phyloP scores from a whole-genome alignment of 2,329 filamentous ascomycete genomes.

The Fragosphaeria purpurea region DNA sequence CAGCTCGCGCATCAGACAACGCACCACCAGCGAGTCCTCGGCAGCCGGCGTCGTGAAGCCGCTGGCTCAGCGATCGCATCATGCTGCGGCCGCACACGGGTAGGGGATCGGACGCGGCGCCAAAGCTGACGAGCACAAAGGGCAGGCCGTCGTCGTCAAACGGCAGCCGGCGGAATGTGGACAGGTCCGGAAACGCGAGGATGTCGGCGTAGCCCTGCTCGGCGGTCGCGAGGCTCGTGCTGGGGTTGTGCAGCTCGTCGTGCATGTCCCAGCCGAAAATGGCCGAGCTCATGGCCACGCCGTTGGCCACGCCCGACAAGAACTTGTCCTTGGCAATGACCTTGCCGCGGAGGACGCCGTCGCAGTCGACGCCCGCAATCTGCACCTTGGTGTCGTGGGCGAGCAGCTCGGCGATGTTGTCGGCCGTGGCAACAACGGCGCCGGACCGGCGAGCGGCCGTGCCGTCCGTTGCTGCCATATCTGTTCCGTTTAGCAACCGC shows the following conservation, averaged over 20 bases:
- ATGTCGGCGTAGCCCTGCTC: conserved; percentile 83
- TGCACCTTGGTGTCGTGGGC: conserved; percentile 69
- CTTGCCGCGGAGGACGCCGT: conserved; percentile 79
- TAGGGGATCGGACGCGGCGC: conserved; percentile 65
- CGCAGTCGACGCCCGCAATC: conserved; percentile 75
- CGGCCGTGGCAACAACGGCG: no score
- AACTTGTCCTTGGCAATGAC: conserved; percentile 90
- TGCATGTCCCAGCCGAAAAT: conserved; percentile 97
- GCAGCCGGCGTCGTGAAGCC: conserved; percentile 56
- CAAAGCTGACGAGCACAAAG: conserved; percentile 75
- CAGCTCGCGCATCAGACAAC: background rate
- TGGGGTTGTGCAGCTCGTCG: conserved; percentile 77
- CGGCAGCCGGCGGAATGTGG: conserved; percentile 70
- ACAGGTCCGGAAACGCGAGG: conserved; percentile 68
- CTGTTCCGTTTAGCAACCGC: no score
- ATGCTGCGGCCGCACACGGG: conserved; percentile 71
- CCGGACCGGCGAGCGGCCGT: no score
- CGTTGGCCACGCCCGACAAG: conserved; percentile 62
- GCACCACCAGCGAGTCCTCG: conserved; percentile 79
- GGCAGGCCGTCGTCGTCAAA: conserved; percentile 79
- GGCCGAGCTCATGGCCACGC: conserved; percentile 88
- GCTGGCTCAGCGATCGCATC: conserved; percentile 55
- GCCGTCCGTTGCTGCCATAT: no score
- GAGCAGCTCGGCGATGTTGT: conserved; percentile 52
- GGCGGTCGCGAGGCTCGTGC: conserved; percentile 77